phyloP scores from a whole-genome alignment of 352 stramenopile species.

The Pythium phragmiticola region DNA sequence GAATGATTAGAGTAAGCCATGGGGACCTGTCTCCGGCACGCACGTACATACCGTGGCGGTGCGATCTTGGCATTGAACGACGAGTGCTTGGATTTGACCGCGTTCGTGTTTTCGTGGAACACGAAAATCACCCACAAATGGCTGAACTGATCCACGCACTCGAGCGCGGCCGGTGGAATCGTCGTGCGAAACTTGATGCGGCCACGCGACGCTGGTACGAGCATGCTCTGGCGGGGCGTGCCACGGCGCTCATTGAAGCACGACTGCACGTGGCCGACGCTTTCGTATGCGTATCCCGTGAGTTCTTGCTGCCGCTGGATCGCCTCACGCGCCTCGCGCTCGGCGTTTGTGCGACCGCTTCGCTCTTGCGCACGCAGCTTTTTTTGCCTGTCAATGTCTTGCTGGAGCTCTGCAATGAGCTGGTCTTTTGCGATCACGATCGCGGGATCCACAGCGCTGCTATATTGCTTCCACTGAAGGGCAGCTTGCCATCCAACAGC shows the following conservation, averaged over 20 bases:
- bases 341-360: slow-evolving; percentile 65
- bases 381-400: slow-evolving; percentile 70
- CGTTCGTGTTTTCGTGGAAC: slow-evolving; percentile 91
- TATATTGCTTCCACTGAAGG: slow-evolving; percentile 2
- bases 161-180: slow-evolving; percentile 70
- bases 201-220: slow-evolving; percentile 63
- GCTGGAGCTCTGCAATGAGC: slow-evolving; percentile 45
- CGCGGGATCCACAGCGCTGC: neutral
- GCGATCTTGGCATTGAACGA: slow-evolving; percentile 84
- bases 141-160: slow-evolving; percentile 84
- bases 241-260: slow-evolving; percentile 87
- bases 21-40: too few species aligned
- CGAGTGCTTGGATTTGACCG: slow-evolving; percentile 42
- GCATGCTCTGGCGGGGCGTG: slow-evolving; percentile 75
- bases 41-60: slow-evolving; percentile 44
- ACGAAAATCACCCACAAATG: slow-evolving; percentile 91
- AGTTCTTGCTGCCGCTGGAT: slow-evolving; percentile 63
- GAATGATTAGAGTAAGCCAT: neutral
- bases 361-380: slow-evolving; percentile 72
- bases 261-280: slow-evolving; percentile 71
- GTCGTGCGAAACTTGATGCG: slow-evolving; percentile 75
- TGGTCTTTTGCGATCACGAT: slow-evolving; percentile 27
- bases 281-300: slow-evolving; percentile 68
- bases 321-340: slow-evolving; percentile 60
- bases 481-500: slow-evolving; percentile 24